These are phyloP conservation scores for Aspergillus diversus DNA, from an alignment of 495 filamentous ascomycete species.

Conservation along the genomic window DNA sequence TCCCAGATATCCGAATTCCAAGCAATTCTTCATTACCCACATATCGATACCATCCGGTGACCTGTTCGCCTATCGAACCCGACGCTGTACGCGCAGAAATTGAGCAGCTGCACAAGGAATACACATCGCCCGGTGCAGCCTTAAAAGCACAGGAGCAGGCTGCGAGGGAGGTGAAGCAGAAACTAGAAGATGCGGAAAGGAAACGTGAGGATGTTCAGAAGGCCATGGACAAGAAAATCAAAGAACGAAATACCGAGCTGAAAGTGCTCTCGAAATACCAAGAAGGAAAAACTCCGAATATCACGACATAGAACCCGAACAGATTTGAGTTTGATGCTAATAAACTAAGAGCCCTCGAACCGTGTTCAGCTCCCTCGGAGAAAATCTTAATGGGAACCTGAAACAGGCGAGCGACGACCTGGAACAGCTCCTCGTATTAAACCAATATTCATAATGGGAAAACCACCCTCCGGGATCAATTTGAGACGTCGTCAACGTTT, in stretches of 20 bases:
- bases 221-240: constrained; percentile 50
- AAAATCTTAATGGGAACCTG: no score
- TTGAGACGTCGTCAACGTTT: no score
- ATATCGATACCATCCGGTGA: constrained; percentile 44
- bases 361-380: no score
- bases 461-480: no score
- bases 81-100: constrained; percentile 38
- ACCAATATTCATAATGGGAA: no score
- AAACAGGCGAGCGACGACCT: no score
- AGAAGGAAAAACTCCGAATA: constrained; percentile 40
- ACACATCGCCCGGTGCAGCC: constrained; percentile 39
- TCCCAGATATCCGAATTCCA: constrained; percentile 46
- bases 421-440: no score
- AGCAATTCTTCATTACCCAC: constrained; percentile 30
- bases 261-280: constrained; percentile 52
- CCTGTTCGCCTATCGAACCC: constrained; percentile 40
- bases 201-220: constrained; percentile 48
- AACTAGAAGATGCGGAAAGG: constrained; percentile 41
- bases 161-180: constrained; percentile 45
- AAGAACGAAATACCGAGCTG: constrained; percentile 50
- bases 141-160: constrained; percentile 45
- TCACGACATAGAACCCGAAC: constrained; percentile 32
- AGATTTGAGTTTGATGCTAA: not conserved
- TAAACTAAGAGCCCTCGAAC: no score
- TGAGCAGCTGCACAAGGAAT: constrained; percentile 43